These are phyloP conservation scores for Pisolithus thermaeus DNA, from an alignment of 1,284 basidiomycete genomes.

Conservation along the genomic window DNA sequence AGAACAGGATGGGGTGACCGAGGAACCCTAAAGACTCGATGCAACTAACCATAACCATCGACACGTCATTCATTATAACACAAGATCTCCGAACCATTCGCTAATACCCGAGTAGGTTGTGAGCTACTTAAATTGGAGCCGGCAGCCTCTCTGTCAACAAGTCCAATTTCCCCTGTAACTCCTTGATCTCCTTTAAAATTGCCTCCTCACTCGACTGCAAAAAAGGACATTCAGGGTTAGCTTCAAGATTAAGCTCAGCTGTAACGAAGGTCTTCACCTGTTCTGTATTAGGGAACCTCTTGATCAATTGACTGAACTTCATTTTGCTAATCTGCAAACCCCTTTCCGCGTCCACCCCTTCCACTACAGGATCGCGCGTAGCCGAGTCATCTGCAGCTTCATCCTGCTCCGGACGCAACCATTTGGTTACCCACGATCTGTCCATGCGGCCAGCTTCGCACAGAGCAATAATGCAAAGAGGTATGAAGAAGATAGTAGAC, in stretches of 20 bases:
- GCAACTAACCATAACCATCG: not conserved
- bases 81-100: no score
- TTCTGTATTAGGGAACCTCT: conserved; percentile 70
- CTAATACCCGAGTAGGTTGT: not conserved
- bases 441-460: conserved; percentile 63
- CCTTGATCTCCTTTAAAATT: conserved; percentile 61
- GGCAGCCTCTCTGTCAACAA: conserved; percentile 39
- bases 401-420: conserved; percentile 52
- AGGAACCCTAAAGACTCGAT: not conserved
- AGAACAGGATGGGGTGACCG: conserved; percentile 7
- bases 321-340: conserved; percentile 69
- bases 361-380: conserved; percentile 55
- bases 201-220: conserved; percentile 64
- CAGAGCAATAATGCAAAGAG: conserved; percentile 68
- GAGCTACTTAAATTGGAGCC: conserved; percentile 5
- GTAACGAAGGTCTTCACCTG: conserved; percentile 42
- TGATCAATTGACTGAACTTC: conserved; percentile 70
- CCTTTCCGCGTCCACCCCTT: conserved; percentile 47
- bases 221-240: not conserved
- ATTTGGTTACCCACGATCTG: conserved; percentile 61
- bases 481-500: conserved; percentile 74
- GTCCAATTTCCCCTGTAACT: conserved; percentile 53
- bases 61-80: no score
- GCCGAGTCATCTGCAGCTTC: conserved; percentile 60
- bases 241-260: conserved; percentile 6